A percentile compares a stretch with the other conserved stretches of the same genome.
phyloP scores from a whole-genome alignment of 805 yeast genomes.

The Candida morakotiae region DNA sequence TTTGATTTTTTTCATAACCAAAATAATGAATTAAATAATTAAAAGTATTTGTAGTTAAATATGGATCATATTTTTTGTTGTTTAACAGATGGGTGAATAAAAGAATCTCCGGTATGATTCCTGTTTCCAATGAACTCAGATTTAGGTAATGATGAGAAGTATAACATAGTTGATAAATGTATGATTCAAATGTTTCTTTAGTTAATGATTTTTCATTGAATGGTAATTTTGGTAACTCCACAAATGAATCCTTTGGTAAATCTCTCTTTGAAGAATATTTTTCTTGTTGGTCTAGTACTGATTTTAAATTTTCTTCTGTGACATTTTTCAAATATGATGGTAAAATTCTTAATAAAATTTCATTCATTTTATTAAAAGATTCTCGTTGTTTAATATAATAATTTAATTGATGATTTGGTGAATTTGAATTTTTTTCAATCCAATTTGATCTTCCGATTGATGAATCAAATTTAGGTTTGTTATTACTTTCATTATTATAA shows the following conservation, averaged over 20 bases:
- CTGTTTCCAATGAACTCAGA: conserved; percentile 29
- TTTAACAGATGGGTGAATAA: conserved; percentile 34
- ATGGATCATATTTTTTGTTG: conserved; percentile 24
- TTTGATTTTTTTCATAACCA: conserved; percentile 38
- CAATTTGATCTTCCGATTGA: conserved; percentile 23
- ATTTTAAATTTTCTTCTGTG: conserved; percentile 11
- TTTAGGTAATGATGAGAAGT: conserved; percentile 26
- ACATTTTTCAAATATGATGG: conserved; percentile 24
- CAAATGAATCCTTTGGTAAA: neutral
- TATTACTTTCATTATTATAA: conserved; percentile 13
- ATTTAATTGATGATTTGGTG: conserved; percentile 17
- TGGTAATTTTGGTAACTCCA: conserved; percentile 1
- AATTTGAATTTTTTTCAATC: conserved; percentile 14
- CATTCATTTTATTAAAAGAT: conserved; percentile 30
- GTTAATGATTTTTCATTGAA: conserved; percentile 30
- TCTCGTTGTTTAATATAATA: conserved; percentile 24
- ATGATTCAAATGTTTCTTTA: conserved; percentile 25
- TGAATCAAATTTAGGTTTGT: conserved; percentile 20
- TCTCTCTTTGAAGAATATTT: conserved; percentile 4
- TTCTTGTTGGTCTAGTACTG: conserved; percentile 19
- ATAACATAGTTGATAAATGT: conserved; percentile 35
- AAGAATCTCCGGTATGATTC: conserved; percentile 34
- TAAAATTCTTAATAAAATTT: conserved; percentile 24
- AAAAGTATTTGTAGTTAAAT: conserved; percentile 32
- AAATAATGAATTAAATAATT: conserved; percentile 37